Percentiles rank a stretch among this genome's conserved stretches.
These are phyloP conservation scores for Lunularia cruciata DNA, from an alignment of 225 moss, liverwort and hornwort genomes.

Conservation along the genomic window DNA sequence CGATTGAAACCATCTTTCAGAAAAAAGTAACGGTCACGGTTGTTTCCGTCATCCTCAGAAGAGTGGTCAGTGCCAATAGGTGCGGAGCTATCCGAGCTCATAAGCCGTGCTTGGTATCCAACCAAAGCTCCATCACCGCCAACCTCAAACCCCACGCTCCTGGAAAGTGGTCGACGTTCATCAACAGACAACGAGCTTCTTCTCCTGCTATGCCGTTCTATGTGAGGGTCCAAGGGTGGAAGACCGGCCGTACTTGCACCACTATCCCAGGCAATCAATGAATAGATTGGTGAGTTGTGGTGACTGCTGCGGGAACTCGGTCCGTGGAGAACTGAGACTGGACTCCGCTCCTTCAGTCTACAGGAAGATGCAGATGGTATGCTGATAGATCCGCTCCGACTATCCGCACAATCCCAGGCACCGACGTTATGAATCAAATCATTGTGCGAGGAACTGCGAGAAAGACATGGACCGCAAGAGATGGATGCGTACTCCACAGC, in stretches of 20 bases:
- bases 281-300: conserved; percentile 48
- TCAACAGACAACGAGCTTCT: conserved; percentile 52
- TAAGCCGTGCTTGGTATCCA: conserved; percentile 28
- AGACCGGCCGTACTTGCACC: conserved; percentile 52
- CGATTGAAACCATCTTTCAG: conserved; percentile 30
- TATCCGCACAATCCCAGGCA: conserved; percentile 47
- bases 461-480: conserved; percentile 33
- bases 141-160: conserved; percentile 68
- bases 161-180: conserved; percentile 45
- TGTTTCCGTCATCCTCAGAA: conserved; percentile 6
- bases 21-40: conserved; percentile 12
- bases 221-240: conserved; percentile 70
- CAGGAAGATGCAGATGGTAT: conserved; percentile 49
- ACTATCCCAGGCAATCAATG: conserved; percentile 53
- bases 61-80: conserved; percentile 11
- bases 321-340: conserved; percentile 70
- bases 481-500: conserved; percentile 41
- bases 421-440: conserved; percentile 47
- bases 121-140: conserved; percentile 35
- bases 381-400: conserved; percentile 53
- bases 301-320: conserved; percentile 58
- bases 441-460: conserved; percentile 43
- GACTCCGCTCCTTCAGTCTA: conserved; percentile 65
- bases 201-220: conserved; percentile 48
- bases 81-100: conserved; percentile 23